Conservation (phyloP, 1,284 basidiomycete genomes). For the Peniophora sp. region DNA sequence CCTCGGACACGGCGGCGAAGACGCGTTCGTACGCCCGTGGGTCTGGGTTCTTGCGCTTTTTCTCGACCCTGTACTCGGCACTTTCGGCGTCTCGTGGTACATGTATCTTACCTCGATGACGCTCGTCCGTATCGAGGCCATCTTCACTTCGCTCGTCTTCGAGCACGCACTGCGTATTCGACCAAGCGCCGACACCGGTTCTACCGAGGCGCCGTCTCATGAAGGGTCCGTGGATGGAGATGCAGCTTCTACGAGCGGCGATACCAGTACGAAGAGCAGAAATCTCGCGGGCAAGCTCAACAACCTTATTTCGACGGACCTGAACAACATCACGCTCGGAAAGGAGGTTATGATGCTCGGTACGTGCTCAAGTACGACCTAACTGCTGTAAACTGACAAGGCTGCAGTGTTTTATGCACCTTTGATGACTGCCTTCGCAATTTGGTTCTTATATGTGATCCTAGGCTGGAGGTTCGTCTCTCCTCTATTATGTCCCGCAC, state of each 20-base stretch:
- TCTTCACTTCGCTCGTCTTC: constrained; percentile 51
- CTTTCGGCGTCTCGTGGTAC: constrained; percentile 37
- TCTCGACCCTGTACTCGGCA: constrained; percentile 41
- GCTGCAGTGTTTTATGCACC: not conserved
- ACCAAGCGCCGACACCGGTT: constrained; percentile 29
- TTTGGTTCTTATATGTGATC: not conserved
- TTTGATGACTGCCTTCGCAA: constrained; percentile 1
- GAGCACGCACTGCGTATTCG: constrained; percentile 49
- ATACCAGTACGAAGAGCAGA: constrained; percentile 19
- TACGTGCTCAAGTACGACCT: constrained; percentile 5
- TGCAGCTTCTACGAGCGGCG: constrained; percentile 13
- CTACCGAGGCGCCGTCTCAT: constrained; percentile 2
- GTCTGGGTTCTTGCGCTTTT: constrained; percentile 62
- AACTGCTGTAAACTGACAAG: constrained; percentile 7
- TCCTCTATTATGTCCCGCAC: not conserved
- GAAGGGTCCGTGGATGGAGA: not conserved
- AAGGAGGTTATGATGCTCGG: constrained; percentile 21
- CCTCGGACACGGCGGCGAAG: constrained; percentile 33
- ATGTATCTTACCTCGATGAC: constrained; percentile 33
- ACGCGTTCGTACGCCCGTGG: constrained; percentile 34
- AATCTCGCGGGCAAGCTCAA: constrained; percentile 45
- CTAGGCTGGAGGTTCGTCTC: not conserved
- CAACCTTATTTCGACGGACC: constrained; percentile 30
- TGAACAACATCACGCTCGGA: constrained; percentile 25
- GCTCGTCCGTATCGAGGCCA: constrained; percentile 35